Conservation (phyloP, 805 yeast species). For the Kodamaea fukazawae region DNA sequence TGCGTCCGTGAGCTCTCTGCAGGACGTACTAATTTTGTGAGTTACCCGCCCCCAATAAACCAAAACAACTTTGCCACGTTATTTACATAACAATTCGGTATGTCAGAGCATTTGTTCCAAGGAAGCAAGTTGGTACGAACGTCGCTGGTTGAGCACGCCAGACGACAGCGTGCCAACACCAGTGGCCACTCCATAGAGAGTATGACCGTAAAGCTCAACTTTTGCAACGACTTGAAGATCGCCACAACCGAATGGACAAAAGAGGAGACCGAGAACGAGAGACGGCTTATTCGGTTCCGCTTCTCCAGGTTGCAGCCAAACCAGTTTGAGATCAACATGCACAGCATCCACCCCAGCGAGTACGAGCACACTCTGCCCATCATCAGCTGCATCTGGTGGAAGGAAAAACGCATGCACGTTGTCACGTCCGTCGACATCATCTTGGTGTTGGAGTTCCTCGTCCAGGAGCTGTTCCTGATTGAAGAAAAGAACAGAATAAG, state of each 20-base stretch:
- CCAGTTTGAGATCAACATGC: constrained; percentile 34
- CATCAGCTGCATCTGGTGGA: constrained; percentile 60
- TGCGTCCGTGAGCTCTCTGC: no score
- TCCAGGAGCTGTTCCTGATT: constrained; percentile 53
- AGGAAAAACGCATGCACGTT: constrained; percentile 43
- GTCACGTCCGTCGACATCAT: constrained; percentile 69
- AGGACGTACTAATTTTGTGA: no score
- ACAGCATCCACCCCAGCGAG: constrained; percentile 32
- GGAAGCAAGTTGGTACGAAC: constrained; percentile 17
- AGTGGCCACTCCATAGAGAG: constrained; percentile 15
- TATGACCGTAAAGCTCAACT: constrained; percentile 27
- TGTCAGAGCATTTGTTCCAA: no score
- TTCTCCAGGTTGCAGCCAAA: constrained; percentile 34
- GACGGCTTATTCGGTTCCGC: constrained; percentile 50
- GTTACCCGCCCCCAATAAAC: no score
- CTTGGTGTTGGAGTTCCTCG: constrained; percentile 52
- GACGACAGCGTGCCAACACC: no score
- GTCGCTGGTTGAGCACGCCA: constrained; percentile 12
- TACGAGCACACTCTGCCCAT: constrained; percentile 43
- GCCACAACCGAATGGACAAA: constrained; percentile 48
- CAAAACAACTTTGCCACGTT: no score
- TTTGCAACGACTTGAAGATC: constrained; percentile 28
- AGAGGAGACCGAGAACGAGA: constrained; percentile 38
- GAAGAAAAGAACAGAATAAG: constrained; percentile 71
- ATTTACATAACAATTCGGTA: no score